A percentile compares a stretch with the other conserved stretches of the same genome.
Conservation (phyloP, 306 rosid genomes). For the Ziziphus jujuba region DNA sequence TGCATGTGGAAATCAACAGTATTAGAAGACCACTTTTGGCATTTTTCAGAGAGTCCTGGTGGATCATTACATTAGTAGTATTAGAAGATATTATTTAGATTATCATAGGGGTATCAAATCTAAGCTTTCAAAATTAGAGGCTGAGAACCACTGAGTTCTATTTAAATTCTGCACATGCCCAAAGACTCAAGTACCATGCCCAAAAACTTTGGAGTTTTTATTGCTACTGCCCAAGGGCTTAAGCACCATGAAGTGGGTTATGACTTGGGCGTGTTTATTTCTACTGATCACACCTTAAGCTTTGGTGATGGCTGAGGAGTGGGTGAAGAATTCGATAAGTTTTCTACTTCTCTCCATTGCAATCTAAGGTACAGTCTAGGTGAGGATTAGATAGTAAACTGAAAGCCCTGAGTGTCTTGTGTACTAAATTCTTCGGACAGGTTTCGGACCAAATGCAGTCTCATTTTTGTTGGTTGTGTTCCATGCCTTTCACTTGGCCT, state of each 20-base stretch:
- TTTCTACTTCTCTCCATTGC: background rate
- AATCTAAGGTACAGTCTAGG: background rate
- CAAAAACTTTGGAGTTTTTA: background rate
- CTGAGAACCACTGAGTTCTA: too few relatives aligned
- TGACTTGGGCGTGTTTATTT: background rate
- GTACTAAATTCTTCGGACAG: background rate
- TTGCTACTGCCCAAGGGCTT: background rate
- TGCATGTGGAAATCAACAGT: too few relatives aligned
- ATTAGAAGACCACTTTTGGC: too few relatives aligned
- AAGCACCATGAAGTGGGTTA: background rate
- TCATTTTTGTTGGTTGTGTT: background rate
- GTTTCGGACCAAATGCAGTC: background rate
- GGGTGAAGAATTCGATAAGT: background rate
- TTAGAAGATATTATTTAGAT: too few relatives aligned
- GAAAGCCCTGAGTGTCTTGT: too few relatives aligned
- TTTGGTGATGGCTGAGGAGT: background rate
- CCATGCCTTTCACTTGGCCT: too few relatives aligned
- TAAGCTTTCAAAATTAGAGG: too few relatives aligned
- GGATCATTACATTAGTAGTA: too few relatives aligned
- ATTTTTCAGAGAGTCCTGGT: too few relatives aligned
- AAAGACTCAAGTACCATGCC: background rate
- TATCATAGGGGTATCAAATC: too few relatives aligned
- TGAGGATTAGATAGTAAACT: background rate
- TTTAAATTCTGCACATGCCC: too few relatives aligned
- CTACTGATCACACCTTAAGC: background rate